A percentile compares a stretch with the other conserved stretches of the same genome.
Conservation (phyloP, 805 yeast genomes). For the Saccharomycopsis babjevae region DNA sequence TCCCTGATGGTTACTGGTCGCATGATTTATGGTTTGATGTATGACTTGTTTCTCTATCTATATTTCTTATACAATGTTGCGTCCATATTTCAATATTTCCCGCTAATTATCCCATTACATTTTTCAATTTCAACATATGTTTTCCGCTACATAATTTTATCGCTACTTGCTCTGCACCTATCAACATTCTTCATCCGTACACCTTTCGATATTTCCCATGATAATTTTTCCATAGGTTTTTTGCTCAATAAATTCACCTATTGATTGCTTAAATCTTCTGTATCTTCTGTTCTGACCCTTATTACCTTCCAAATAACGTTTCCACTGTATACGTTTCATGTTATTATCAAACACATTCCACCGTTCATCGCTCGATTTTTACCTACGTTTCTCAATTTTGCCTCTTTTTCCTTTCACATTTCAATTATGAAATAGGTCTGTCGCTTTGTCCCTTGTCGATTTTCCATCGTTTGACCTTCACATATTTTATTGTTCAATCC, state of each 20-base stretch:
- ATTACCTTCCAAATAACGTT: not conserved
- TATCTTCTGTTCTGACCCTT: not conserved
- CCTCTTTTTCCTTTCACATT: not conserved
- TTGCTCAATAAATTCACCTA: not conserved
- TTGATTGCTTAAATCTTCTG: not conserved
- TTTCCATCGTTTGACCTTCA: not conserved
- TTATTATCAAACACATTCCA: not conserved
- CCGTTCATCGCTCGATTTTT: not conserved
- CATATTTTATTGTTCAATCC: not conserved
- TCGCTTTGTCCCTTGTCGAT: not conserved
- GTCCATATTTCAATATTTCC: too few species aligned
- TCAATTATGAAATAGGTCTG: not conserved
- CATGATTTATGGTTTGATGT: too few species aligned
- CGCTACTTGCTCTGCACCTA: not conserved
- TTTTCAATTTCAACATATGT: not conserved
- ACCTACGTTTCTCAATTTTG: not conserved
- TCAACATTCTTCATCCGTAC: not conserved
- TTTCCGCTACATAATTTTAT: not conserved
- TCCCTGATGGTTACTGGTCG: too few species aligned
- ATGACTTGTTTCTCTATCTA: too few species aligned
- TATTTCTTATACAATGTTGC: too few species aligned
- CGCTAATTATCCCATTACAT: too few species aligned
- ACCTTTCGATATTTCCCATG: not conserved
- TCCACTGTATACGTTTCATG: not conserved
- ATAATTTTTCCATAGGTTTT: not conserved